Evolutionary conservation across 345 rosid species (phyloP).

Genomic region (Dovyalis caffra): DNA sequence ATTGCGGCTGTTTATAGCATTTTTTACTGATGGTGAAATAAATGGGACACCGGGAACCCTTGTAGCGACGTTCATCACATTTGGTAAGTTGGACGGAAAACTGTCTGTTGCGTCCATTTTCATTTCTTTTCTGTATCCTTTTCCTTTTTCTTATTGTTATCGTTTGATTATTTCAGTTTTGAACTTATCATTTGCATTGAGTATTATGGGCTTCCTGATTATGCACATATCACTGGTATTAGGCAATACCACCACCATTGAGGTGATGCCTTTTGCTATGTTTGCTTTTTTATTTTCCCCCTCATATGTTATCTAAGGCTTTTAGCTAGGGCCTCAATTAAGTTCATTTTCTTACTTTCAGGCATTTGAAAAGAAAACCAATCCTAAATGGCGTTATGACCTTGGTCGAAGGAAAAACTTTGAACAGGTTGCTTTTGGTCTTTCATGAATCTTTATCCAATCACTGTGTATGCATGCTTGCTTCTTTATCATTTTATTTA

Average conservation of each 20-base stretch:
- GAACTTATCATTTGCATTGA: constrained; percentile 33
- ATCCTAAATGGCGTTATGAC: constrained; percentile 28
- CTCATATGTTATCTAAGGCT: neutral
- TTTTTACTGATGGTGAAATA: constrained; percentile 24
- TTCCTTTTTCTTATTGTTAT: neutral
- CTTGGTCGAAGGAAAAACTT: constrained; percentile 34
- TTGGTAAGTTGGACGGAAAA: constrained; percentile 17
- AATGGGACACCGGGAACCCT: constrained; percentile 25
- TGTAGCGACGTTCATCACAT: constrained; percentile 27
- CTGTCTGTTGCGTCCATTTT: neutral
- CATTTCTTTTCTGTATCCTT: neutral
- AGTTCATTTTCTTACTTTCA: neutral
- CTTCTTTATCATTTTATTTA: neutral
- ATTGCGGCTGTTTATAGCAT: constrained; percentile 23
- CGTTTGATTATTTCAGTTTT: constrained; percentile 21
- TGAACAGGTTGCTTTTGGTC: constrained; percentile 23
- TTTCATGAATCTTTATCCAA: neutral
- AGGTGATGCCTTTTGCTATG: constrained; percentile 17
- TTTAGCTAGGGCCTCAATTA: neutral
- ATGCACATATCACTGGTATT: constrained; percentile 30
- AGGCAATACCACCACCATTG: constrained; percentile 31
- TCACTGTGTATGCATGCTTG: neutral
- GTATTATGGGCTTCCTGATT: constrained; percentile 33
- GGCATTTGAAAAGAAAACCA: constrained; percentile 30
- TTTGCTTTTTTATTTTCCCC: too few relatives aligned